Conservation (phyloP, 768 basidiomycete genomes). For the Melanogaster broomeanus region DNA sequence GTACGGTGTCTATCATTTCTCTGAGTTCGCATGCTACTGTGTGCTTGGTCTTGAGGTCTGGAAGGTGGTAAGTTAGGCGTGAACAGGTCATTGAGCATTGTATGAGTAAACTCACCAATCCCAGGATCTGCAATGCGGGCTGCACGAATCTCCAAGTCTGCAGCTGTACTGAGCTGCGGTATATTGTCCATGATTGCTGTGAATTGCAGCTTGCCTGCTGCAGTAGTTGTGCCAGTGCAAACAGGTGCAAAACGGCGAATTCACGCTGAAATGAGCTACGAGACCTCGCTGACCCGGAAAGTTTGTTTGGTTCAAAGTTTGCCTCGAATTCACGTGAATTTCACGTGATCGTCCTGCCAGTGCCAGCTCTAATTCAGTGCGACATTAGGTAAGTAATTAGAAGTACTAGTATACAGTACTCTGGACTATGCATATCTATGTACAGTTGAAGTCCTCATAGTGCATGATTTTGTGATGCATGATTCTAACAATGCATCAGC, state of each 20-base stretch:
- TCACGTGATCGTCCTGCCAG: conserved; percentile 27
- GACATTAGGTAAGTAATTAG: too few relatives aligned
- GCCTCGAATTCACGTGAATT: conserved; percentile 30
- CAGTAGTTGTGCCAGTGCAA: too few relatives aligned
- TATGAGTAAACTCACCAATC: conserved; percentile 47
- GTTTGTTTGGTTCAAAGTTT: conserved; percentile 34
- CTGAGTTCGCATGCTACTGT: conserved; percentile 75
- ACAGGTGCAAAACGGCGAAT: too few relatives aligned
- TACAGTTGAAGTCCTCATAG: too few relatives aligned
- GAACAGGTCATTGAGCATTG: neutral
- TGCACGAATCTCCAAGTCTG: conserved; percentile 71
- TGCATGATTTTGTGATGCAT: too few relatives aligned
- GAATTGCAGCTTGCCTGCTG: neutral
- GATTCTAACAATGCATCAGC: too few relatives aligned
- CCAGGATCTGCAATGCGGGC: conserved; percentile 76
- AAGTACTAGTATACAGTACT: too few relatives aligned
- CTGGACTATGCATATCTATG: too few relatives aligned
- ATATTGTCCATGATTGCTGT: conserved; percentile 42
- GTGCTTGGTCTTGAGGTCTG: conserved; percentile 74
- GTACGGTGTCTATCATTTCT: conserved; percentile 77
- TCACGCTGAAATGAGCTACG: too few relatives aligned
- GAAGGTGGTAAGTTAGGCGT: neutral
- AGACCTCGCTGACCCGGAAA: conserved; percentile 27
- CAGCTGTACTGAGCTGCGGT: conserved; percentile 44
- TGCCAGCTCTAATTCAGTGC: too few relatives aligned